Evolutionary conservation across 2,329 filamentous ascomycete species (phyloP), one percentile per base, ranked within the genome.

Genomic region (Aspergillus flavus): DNA sequence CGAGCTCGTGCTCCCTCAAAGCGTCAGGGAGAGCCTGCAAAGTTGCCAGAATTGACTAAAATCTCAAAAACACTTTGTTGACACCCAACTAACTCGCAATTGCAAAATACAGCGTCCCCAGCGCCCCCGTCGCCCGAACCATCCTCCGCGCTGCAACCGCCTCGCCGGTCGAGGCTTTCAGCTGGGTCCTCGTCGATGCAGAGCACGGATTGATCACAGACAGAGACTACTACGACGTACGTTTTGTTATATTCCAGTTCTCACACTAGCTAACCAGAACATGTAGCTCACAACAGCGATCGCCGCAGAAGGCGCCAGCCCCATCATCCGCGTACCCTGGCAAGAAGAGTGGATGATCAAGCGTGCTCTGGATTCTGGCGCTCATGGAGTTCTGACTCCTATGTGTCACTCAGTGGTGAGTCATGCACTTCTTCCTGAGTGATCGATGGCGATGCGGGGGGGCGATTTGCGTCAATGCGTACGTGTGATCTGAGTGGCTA

Each of bases 151-250:
- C 71, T 7, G 66, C 69, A 32, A 64, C 71, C 23, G 65, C 68
- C 23, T 54, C 48, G 45, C 46, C 58, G 6, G 6, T 59, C 64
- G 34, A 68, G 66, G 52, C 36, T 21, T 76, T 75, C 64, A 73
- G 70, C 65, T 80, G 78, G 78, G 76, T 79, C 23, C 66, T 79
- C 11, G 69, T 80, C 41, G 78, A 80, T 53, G 76, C 75, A 39
- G 78, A 80, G 66, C 78, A 80, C 64, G 77, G 77, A 39, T 69
- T 78, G 64, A 78, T 79, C 61, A 69, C 72, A 34, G 78, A 79
- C 56, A 64, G 67, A 46, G 68, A 79, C 60, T 78, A 78, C 64
- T 79, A 79, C 53, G 76, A 77, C 61, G 73, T 76, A 34, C 11
- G 21, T 19, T 12, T 10, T n/a, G 1, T 5, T 7, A n/a, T 26